Percentiles rank a stretch among this genome's conserved stretches.
These are phyloP conservation scores for Chenopodium formosanum DNA, from an alignment of 148 eudicot species.

Conservation along the genomic window DNA sequence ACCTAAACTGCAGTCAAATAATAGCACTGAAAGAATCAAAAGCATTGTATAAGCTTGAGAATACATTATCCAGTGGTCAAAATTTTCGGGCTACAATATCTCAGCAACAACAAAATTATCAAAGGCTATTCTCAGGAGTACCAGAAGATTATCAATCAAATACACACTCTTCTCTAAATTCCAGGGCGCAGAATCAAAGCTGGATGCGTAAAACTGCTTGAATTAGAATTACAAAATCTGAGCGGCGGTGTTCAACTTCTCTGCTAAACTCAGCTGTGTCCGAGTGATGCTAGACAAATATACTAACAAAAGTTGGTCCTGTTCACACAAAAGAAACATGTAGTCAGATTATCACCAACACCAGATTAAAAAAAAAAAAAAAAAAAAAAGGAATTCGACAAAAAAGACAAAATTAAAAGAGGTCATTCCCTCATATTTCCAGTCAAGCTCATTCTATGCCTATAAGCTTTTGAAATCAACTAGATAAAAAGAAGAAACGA, in stretches of 20 bases:
- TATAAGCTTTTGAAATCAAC: too few species aligned
- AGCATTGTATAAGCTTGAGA: constrained; percentile 1
- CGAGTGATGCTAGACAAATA: constrained; percentile 92
- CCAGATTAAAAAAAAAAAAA: neutral
- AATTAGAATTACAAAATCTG: constrained; percentile 60
- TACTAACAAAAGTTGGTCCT: constrained; percentile 85
- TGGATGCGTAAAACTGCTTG: constrained; percentile 10
- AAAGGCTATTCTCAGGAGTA: neutral
- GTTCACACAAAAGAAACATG: constrained; percentile 13
- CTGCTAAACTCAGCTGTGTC: constrained; percentile 84
- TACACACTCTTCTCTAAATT: constrained; percentile 14
- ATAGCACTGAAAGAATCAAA: neutral
- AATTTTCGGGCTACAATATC: constrained; percentile 23
- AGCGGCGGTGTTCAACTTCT: constrained; percentile 94
- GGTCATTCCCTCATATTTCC: neutral
- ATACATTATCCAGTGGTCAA: constrained; percentile 21
- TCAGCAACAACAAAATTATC: constrained; percentile 2
- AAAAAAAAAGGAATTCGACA: neutral
- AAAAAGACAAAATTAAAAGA: neutral
- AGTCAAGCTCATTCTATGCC: too few species aligned
- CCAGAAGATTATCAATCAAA: constrained; percentile 7
- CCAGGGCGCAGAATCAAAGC: neutral
- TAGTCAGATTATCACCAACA: constrained; percentile 1
- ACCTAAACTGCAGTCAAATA: neutral
- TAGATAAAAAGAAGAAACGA: too few species aligned